Evolutionary conservation across 345 rosid species (phyloP).

Genomic region (Luvunga scandens): DNA sequence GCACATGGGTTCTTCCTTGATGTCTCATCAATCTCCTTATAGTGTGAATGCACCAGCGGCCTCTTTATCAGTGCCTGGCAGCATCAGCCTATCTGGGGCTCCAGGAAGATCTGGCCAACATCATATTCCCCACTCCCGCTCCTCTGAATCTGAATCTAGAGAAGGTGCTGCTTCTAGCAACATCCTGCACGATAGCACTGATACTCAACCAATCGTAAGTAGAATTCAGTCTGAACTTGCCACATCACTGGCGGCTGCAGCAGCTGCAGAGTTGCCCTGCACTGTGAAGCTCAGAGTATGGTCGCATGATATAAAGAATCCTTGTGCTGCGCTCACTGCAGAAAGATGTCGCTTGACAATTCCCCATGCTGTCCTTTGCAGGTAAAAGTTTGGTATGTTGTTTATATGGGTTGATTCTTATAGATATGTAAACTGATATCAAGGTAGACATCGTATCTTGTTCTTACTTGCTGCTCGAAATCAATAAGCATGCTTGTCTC

Average conservation of each 20-base stretch:
- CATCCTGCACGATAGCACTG: constrained; percentile 31
- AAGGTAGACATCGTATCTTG: background rate
- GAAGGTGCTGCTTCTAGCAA: constrained; percentile 35
- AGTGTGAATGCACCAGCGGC: constrained; percentile 51
- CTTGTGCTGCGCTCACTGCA: constrained; percentile 58
- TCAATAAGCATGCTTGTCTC: background rate
- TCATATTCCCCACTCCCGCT: constrained; percentile 37
- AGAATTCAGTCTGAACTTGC: constrained; percentile 77
- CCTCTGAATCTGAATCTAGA: constrained; percentile 42
- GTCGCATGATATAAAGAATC: constrained; percentile 74
- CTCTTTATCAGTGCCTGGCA: constrained; percentile 48
- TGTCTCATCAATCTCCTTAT: constrained; percentile 33
- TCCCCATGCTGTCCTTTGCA: constrained; percentile 96
- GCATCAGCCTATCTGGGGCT: constrained; percentile 44
- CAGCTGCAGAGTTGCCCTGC: constrained; percentile 94
- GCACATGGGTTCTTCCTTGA: constrained; percentile 31
- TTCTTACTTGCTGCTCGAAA: background rate
- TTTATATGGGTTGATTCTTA: background rate
- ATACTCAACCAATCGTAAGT: constrained; percentile 53
- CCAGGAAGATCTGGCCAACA: constrained; percentile 46
- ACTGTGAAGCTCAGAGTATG: constrained; percentile 91
- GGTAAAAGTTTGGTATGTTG: constrained; percentile 40
- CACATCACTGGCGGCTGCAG: constrained; percentile 68
- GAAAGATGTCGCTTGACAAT: constrained; percentile 69
- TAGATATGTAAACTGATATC: background rate